phyloP scores from a whole-genome alignment of 805 yeast genomes.

The Candida vaughaniae region DNA sequence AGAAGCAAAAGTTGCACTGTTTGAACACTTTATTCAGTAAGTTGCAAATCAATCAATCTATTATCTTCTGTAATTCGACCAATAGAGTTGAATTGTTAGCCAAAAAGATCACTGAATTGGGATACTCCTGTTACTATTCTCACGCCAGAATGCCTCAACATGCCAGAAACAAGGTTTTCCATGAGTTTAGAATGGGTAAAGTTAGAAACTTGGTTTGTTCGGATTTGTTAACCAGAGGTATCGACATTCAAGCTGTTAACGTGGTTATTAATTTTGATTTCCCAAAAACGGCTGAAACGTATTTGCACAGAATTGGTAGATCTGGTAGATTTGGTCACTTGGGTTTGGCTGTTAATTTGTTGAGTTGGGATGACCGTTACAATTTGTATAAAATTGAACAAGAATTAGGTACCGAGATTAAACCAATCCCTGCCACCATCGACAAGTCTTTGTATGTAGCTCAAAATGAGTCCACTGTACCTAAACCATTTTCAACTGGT shows the following conservation, averaged over 20 bases:
- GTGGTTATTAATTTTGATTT: conserved; percentile 97
- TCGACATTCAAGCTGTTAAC: conserved; percentile 97
- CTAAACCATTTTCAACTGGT: conserved; percentile 85
- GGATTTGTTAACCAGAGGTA: conserved; percentile 95
- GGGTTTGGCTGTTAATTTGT: conserved; percentile 94
- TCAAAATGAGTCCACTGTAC: conserved; percentile 70
- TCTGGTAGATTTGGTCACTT: conserved; percentile 98
- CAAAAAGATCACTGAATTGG: conserved; percentile 92
- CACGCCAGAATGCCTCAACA: conserved; percentile 98
- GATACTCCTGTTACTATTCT: conserved; percentile 93
- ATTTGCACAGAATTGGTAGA: conserved; percentile 97
- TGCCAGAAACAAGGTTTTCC: conserved; percentile 96
- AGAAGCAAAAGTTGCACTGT: conserved; percentile 93
- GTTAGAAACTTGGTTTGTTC: conserved; percentile 97
- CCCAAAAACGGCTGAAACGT: conserved; percentile 97
- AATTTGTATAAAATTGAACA: conserved; percentile 93
- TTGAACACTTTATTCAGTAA: conserved; percentile 92
- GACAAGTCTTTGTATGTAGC: conserved; percentile 89
- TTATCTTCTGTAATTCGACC: conserved; percentile 95
- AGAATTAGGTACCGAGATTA: conserved; percentile 95
- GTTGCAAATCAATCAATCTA: conserved; percentile 92
- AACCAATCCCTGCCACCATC: conserved; percentile 92
- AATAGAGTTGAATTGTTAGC: conserved; percentile 94
- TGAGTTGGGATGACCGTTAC: conserved; percentile 95
- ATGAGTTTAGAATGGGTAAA: conserved; percentile 96